Evolutionary conservation across 2,329 filamentous ascomycete genomes (phyloP).

Genomic region (Hymenotorrendiella dingleyae): DNA sequence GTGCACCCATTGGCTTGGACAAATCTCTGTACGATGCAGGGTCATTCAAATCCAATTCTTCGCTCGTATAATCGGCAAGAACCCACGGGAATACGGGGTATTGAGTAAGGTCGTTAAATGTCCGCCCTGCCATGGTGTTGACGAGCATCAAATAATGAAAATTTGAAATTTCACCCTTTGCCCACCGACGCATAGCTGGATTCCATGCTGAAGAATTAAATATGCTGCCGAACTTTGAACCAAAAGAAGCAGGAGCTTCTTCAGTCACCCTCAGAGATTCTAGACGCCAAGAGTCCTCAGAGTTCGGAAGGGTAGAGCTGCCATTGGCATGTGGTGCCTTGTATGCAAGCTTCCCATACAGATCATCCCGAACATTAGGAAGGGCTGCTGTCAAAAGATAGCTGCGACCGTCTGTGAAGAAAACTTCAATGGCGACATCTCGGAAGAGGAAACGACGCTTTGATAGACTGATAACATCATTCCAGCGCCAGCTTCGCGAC

Average conservation of each 20-base stretch:
- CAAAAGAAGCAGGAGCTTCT: slow-evolving; percentile 57
- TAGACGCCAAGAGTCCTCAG: slow-evolving; percentile 86
- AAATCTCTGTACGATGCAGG: slow-evolving; percentile 84
- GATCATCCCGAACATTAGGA: slow-evolving; percentile 65
- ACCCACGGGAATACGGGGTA: slow-evolving; percentile 99
- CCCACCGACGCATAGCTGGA: slow-evolving; percentile 82
- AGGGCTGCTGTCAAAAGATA: slow-evolving; percentile 86
- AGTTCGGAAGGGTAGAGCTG: slow-evolving; percentile 62
- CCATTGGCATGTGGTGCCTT: slow-evolving; percentile 78
- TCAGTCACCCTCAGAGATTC: slow-evolving; percentile 71
- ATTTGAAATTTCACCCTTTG: slow-evolving; percentile 92
- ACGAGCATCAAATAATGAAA: slow-evolving; percentile 99
- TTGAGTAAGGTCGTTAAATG: slow-evolving; percentile 96
- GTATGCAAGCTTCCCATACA: slow-evolving; percentile 68
- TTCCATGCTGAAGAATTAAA: slow-evolving; percentile 81
- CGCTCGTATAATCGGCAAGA: slow-evolving; percentile 88
- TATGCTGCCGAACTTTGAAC: slow-evolving; percentile 85
- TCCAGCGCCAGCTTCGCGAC: slow-evolving; percentile 88
- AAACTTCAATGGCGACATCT: slow-evolving; percentile 93
- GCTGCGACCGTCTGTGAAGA: slow-evolving; percentile 94
- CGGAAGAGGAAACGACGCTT: slow-evolving; percentile 93
- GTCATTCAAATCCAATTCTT: slow-evolving; percentile 81
- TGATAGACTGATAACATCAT: slow-evolving; percentile 88
- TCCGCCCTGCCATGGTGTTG: slow-evolving; percentile 93
- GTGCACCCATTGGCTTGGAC: slow-evolving; percentile 93